These are phyloP conservation scores for Hyphopichia homilentoma DNA, from an alignment of 805 yeast genomes.

Conservation along the genomic window DNA sequence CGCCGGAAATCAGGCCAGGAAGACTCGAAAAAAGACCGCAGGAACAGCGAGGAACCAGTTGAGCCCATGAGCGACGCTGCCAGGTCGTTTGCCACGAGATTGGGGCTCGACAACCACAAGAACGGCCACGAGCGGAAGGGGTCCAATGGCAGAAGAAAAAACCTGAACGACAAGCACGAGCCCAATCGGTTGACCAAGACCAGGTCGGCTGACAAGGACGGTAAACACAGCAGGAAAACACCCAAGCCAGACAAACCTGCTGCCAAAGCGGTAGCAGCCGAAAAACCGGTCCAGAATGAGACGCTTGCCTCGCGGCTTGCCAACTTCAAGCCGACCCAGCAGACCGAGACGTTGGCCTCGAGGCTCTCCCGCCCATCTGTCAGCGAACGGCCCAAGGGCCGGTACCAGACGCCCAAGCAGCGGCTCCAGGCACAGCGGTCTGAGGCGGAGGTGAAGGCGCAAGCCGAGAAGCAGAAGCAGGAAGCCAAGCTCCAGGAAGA, in stretches of 20 bases:
- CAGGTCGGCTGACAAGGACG: background rate
- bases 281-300: conserved; percentile 1
- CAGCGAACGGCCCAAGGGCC: conserved; percentile 1
- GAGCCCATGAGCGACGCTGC: conserved; percentile 31
- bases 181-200: background rate
- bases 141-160: conserved; percentile 1
- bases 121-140: background rate
- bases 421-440: conserved; percentile 1
- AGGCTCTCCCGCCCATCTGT: conserved; percentile 3
- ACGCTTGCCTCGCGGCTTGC: no score
- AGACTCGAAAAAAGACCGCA: conserved; percentile 1
- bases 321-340: no score
- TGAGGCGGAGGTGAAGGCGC: conserved; percentile 8
- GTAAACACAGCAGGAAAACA: no score
- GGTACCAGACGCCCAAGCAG: conserved; percentile 7
- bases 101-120: conserved; percentile 14
- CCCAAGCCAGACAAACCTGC: background rate
- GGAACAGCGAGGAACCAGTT: conserved; percentile 11
- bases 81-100: conserved; percentile 27
- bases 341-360: conserved; percentile 5
- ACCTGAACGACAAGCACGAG: background rate
- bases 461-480: conserved; percentile 5
- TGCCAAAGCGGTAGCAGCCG: background rate
- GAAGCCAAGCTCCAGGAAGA: conserved; percentile 18
- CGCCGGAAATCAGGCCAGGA: no score